Base-by-base conservation (phyloP, 257 asterid species). In the Solanum tarapatanum region DNA sequence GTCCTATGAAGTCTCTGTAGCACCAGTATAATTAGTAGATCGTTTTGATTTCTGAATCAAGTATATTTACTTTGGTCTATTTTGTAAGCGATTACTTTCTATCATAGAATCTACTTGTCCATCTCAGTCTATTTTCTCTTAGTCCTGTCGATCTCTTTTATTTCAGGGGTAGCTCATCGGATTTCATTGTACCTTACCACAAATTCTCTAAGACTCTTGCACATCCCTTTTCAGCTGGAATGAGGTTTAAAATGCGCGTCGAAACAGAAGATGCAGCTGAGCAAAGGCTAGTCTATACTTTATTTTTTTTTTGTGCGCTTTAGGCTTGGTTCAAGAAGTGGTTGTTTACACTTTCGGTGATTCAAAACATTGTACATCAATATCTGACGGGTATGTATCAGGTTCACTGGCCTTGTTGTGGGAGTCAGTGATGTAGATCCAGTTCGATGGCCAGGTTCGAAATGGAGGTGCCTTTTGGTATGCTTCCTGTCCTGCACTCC, bases 381-480 rank as follows among this genome's bases (percentile, higher is more conserved):
- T 72, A 48, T 86, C 69, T 73, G 48, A 80, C 62, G 13, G 48
- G 11, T 70, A 62, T 43, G 79, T 88, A 86, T 89, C 94, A 92
- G 98, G 95, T 92, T 90, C 91, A 93, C 97, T 69, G 99, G 99
- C 75, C 89, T 95, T 83, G 88, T 97, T 87, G 90, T 95, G 23
- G 98, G 99, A 79, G 89, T 91, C 21, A 91, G 94, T 86, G 99
- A 96, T 45, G 90, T 90, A 87, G 99, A 97, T 90, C 98, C 98
- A 58, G 92, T 89, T 82, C 91, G 98, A 88, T 97, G 99, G 99
- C 95, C 98, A 83, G 95, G 95, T 88, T 97, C 99, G 23, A 97
- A 93, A 90, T 97, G 99, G 99, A 95, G 94, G 90, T 92, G 96
- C 93, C 90, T 97, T 84, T 86, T 95, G 99, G 99, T 97, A 92